A percentile compares a stretch with the other conserved stretches of the same genome.
Evolutionary conservation across 192 early-diverging fungal species (phyloP).

Genomic region (Linnemannia hyalina): DNA sequence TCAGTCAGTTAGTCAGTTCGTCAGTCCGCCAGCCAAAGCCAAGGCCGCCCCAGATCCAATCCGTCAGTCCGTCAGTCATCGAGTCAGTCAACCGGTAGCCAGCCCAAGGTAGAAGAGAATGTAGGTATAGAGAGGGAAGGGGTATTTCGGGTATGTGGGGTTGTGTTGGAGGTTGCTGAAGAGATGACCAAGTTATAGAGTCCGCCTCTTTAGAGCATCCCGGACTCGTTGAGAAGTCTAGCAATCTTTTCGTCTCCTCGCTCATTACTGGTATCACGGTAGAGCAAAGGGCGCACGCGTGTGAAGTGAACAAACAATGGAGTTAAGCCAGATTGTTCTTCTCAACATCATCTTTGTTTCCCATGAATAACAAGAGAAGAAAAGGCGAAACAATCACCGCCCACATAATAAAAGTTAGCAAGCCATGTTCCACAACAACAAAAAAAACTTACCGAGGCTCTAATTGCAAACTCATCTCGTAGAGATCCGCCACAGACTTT

Average conservation of each 20-base stretch:
- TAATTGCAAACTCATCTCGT: constrained; percentile 81
- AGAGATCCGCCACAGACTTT: constrained; percentile 82
- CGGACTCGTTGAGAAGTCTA: constrained; percentile 79
- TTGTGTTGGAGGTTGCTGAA: not conserved
- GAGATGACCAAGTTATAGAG: not conserved
- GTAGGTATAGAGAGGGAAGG: not conserved
- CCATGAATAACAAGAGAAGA: not conserved
- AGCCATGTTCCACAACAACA: not conserved
- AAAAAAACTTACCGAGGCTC: constrained; percentile 80
- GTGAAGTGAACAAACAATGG: not conserved
- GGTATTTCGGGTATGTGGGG: constrained; percentile 1
- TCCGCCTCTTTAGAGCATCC: constrained; percentile 69
- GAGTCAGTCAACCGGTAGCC: not conserved
- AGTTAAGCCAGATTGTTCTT: not conserved
- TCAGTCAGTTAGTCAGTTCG: not conserved
- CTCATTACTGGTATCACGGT: constrained; percentile 60
- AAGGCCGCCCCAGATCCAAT: not conserved
- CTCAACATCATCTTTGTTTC: not conserved
- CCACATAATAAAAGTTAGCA: not conserved
- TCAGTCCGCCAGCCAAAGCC: not conserved
- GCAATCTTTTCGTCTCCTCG: constrained; percentile 84
- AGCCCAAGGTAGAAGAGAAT: not conserved
- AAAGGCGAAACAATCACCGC: constrained; percentile 7
- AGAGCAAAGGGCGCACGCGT: not conserved
- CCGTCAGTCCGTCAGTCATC: not conserved